phyloP scores from a whole-genome alignment of 495 filamentous ascomycete species.

The Penicillium egyptiacum region DNA sequence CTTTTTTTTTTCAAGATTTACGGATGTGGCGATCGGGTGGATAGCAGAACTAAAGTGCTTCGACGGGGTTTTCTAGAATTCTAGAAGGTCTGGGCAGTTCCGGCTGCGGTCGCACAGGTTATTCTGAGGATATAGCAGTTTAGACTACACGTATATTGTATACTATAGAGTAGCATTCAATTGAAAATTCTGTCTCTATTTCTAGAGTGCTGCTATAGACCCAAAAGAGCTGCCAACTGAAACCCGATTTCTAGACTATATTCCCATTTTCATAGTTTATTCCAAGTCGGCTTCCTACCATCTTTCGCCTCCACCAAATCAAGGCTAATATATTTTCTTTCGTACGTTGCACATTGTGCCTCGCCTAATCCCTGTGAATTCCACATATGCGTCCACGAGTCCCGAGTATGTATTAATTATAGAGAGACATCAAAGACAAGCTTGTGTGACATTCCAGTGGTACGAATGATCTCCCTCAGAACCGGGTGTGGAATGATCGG shows the following conservation, averaged over 20 bases:
- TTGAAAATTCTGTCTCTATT: no score
- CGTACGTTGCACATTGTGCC: no score
- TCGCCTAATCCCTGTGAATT: neutral
- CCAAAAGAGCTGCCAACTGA: no score
- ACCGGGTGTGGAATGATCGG: constrained; percentile 15
- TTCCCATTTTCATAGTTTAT: no score
- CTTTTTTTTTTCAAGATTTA: neutral
- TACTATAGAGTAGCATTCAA: neutral
- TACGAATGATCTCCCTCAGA: neutral
- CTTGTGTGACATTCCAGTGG: constrained; percentile 9
- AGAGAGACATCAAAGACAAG: neutral
- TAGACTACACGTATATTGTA: no score
- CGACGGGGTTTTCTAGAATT: constrained; percentile 31
- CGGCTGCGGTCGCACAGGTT: constrained; percentile 1
- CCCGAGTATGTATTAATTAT: neutral
- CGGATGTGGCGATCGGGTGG: constrained; percentile 18
- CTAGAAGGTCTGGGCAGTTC: constrained; percentile 24
- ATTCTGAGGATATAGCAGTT: no score
- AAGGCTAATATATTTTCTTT: neutral
- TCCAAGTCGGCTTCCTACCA: neutral
- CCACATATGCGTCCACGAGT: constrained; percentile 9
- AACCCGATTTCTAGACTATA: no score
- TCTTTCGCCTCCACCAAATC: constrained; percentile 5
- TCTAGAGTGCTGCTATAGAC: no score
- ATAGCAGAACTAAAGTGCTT: constrained; percentile 17